phyloP scores from a whole-genome alignment of 1,284 basidiomycete genomes.

The Malassezia yamatoensis region DNA sequence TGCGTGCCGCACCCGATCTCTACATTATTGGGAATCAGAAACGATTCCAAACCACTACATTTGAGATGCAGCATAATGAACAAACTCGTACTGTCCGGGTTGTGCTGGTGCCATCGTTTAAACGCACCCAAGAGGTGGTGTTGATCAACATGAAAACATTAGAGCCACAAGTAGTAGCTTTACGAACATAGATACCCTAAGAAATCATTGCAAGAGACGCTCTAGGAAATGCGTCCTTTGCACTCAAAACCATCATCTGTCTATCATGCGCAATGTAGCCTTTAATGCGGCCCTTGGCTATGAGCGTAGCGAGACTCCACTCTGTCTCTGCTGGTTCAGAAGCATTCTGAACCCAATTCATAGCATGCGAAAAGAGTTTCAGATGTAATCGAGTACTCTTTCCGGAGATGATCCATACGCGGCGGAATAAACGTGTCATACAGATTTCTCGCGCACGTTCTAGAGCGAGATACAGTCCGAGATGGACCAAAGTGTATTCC shows the following conservation, averaged over 20 bases:
- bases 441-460: slow-evolving; percentile 80
- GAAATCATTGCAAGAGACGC: slow-evolving; percentile 13
- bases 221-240: slow-evolving; percentile 67
- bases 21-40: slow-evolving; percentile 90
- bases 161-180: slow-evolving; percentile 50
- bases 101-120: slow-evolving; percentile 73
- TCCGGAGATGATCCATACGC: slow-evolving; percentile 57
- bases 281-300: slow-evolving; percentile 66
- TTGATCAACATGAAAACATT: slow-evolving; percentile 58
- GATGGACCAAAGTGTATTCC: slow-evolving; percentile 63
- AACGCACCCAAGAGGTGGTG: slow-evolving; percentile 58
- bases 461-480: slow-evolving; percentile 73
- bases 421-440: slow-evolving; percentile 70
- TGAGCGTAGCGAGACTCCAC: slow-evolving; percentile 79
- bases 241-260: slow-evolving; percentile 78
- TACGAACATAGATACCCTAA: slow-evolving; percentile 5
- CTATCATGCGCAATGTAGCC: slow-evolving; percentile 94
- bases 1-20: slow-evolving; percentile 71
- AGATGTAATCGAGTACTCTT: slow-evolving; percentile 24
- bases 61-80: slow-evolving; percentile 30
- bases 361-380: slow-evolving; percentile 19
- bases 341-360: slow-evolving; percentile 21
- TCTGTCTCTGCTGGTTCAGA: slow-evolving; percentile 69
- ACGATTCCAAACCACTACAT: slow-evolving; percentile 52
- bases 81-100: slow-evolving; percentile 55